Base-by-base conservation (phyloP, 495 filamentous ascomycete species). In the Aspergillus panamensis region DNA sequence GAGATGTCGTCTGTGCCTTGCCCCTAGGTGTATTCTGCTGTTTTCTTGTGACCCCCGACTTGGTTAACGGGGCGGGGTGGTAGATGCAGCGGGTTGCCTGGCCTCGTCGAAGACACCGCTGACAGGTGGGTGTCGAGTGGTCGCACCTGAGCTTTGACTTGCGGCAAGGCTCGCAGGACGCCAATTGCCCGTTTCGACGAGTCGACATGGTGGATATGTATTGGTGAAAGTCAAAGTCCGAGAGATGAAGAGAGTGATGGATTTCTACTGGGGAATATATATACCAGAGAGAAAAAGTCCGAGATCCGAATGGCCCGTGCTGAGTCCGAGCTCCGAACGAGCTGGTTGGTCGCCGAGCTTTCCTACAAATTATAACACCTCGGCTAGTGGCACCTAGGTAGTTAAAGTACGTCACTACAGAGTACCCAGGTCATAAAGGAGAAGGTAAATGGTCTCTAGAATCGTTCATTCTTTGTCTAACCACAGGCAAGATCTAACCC, bases 141-240 rank as follows among this genome's bases (percentile, higher is more conserved):
- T 80, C 75, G 48, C 77, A 80, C 17, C 73, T 69, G 29, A 81
- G 62, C 63, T 81, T 80, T 42, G 71, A 66, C 55, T 71, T 75
- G 2, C 77, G 69, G 57, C 77, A 80, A 10, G 77, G 75, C 72
- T 81, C 75, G 56, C 77, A 80, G 4, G 75, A 76, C 20, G 75
- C 69, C 29, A 62, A 67, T 39, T 75, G 73, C 6, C 78, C 76
- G 66, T 80, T 80, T 8, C 76, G 71, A 21, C 77, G 73, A 8
- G 35, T 39, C 25, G 25, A 25, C 25, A 25, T 25, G 25, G 2
- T 25, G 25, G 5, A 25, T 25, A 5, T 2, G 25, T 25, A 25
- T 25, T 25, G 2, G 5, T 25, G 25, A 25, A 25, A 2, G 25
- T 25, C 25, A 25, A n/a, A n/a, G n/a, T n/a, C n/a, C n/a, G n/a